Conservation (phyloP, 1,284 basidiomycete genomes). For the Ceratorhiza oryzae-sativae region DNA sequence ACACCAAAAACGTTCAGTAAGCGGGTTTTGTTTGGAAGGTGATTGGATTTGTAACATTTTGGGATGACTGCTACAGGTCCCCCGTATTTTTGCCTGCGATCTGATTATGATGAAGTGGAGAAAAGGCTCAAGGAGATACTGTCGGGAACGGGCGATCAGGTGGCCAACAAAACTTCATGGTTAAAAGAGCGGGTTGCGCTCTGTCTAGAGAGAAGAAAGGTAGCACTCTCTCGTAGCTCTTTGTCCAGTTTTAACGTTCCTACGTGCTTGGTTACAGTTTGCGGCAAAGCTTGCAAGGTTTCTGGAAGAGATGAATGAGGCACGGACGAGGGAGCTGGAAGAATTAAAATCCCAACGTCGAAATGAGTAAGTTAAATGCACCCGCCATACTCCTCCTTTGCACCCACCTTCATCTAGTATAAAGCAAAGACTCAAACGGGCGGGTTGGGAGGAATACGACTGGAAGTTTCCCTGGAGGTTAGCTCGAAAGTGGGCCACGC, state of each 20-base stretch:
- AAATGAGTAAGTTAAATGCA: background rate
- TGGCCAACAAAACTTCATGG: background rate
- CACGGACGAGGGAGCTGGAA: background rate
- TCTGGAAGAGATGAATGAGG: background rate
- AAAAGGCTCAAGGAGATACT: background rate
- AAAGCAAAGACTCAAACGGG: background rate
- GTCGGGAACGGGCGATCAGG: no score
- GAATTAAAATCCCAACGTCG: background rate
- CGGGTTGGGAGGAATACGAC: constrained; percentile 2
- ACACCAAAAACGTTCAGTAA: background rate
- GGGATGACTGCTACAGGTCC: no score
- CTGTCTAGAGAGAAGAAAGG: background rate
- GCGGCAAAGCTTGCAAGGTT: background rate
- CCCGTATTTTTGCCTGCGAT: background rate
- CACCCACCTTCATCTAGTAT: background rate
- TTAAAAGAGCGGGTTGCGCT: background rate
- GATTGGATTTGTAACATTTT: no score
- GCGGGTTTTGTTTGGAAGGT: background rate
- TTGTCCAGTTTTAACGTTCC: background rate
- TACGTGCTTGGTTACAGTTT: background rate
- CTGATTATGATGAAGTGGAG: background rate
- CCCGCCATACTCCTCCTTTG: background rate
- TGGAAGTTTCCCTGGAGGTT: background rate
- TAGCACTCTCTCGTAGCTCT: background rate
- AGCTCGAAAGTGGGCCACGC: constrained; percentile 1